phyloP scores from a whole-genome alignment of 2,329 filamentous ascomycete genomes.

The Trichoderma sp. region DNA sequence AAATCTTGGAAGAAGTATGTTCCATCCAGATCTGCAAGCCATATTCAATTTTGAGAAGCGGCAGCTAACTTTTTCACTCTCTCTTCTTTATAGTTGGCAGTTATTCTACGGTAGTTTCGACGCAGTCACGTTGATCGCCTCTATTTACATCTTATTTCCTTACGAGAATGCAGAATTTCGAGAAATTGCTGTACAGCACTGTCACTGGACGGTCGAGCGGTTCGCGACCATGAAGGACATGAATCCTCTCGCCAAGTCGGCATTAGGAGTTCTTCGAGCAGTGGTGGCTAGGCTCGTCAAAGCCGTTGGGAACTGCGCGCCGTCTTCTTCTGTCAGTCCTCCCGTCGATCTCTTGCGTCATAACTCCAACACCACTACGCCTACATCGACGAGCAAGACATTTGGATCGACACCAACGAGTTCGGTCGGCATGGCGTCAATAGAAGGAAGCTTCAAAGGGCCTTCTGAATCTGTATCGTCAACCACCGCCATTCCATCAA shows the following conservation, averaged over 20 bases:
- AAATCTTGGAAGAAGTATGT: conserved; percentile 51
- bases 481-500: neutral
- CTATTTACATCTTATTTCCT: conserved; percentile 63
- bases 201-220: conserved; percentile 60
- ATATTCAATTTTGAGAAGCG: neutral
- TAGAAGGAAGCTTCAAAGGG: conserved; percentile 1
- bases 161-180: conserved; percentile 54
- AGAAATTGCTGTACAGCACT: conserved; percentile 54
- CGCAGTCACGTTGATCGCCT: conserved; percentile 61
- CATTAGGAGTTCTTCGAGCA: conserved; percentile 56
- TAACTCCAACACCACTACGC: conserved; percentile 26
- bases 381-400: conserved; percentile 21
- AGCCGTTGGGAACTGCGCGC: conserved; percentile 43
- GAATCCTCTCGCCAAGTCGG: conserved; percentile 56
- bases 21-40: neutral
- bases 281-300: conserved; percentile 57
- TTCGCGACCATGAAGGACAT: conserved; percentile 58
- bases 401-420: conserved; percentile 26
- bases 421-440: conserved; percentile 19
- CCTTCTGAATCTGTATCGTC: neutral
- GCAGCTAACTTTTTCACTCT: neutral
- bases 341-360: neutral
- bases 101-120: conserved; percentile 67
- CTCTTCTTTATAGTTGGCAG: conserved; percentile 43
- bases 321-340: conserved; percentile 27